Evolutionary conservation across 768 basidiomycete species (phyloP), one percentile per base, ranked within the genome.

Genomic region (Cytidiella melzeri): DNA sequence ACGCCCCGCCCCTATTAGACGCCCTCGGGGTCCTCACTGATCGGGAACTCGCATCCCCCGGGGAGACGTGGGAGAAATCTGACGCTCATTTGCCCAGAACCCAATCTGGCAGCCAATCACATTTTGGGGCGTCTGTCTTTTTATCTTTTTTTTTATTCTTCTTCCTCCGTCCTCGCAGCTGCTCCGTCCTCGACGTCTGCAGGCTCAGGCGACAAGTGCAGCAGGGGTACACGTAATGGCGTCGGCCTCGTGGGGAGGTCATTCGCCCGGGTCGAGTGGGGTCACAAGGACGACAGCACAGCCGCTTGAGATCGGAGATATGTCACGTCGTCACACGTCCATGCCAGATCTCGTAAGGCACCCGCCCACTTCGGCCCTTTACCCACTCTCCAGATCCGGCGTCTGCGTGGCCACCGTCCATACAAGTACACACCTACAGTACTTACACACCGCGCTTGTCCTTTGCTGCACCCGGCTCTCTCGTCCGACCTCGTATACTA

Each of bases 231-330:
- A 34, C 30, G 30, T 34, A 34, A 34, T 34, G 30, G 30, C 30
- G 37, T 36, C 39, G 20, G 47, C 47, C 47, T 48, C 47, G 47
- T 41, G 47, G 47, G 39, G 15, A 18, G 26, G 47, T 41, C 47
- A 41, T 19, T 48, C 47, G 47, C 47, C n/a, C 41, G 47, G 41
- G 47, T 48, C 47, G 30, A 34, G 30, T 41, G 47, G 38, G 27
- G 19, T 40, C 39, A 40, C 41, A 38, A 48, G 39, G 41, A 48
- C 39, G 47, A 40, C 25, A 36, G 38, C 50, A 51, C 50, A 51
- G 50, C 50, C 50, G 50, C 50, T 39, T 15, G 30, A 45, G 50
- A 51, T 51, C 50, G 50, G 50, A 51, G 36, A 39, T 34, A 34
- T 7, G 30, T 34, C 15, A 34, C 30, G 50, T 23, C 37, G 43